Conservation (phyloP, 495 filamentous ascomycete genomes). For the Lentithecium fluviatile region DNA sequence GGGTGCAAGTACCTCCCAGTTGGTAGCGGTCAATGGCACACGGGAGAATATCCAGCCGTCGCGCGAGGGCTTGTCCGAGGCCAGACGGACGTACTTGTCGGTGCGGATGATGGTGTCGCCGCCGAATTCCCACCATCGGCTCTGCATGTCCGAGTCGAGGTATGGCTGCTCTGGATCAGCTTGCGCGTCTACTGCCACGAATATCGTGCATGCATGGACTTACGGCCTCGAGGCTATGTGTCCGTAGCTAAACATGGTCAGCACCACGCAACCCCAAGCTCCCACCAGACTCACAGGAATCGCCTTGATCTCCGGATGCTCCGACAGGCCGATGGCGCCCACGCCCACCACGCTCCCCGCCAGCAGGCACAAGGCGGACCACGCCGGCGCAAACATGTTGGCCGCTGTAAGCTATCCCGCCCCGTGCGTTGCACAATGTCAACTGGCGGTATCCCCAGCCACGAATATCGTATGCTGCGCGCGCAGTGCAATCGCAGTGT, state of each 20-base stretch:
- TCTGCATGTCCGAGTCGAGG: constrained; percentile 96
- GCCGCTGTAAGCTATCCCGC: too few species aligned
- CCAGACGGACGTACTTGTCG: constrained; percentile 93
- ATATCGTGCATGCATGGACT: constrained; percentile 10
- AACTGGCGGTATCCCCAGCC: too few species aligned
- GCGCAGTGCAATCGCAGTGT: neutral
- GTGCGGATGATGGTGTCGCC: constrained; percentile 91
- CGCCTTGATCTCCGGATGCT: constrained; percentile 53
- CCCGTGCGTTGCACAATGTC: too few species aligned
- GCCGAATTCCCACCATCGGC: constrained; percentile 99
- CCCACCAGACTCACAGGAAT: constrained; percentile 50
- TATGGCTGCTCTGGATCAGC: constrained; percentile 65
- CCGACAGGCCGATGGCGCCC: constrained; percentile 21
- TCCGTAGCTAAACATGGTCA: constrained; percentile 61
- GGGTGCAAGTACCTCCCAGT: constrained; percentile 76
- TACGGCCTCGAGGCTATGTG: constrained; percentile 61
- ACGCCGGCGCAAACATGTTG: constrained; percentile 2
- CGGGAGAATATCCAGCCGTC: constrained; percentile 90
- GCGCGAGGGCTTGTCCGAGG: constrained; percentile 84
- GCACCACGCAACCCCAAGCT: neutral
- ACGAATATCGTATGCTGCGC: neutral
- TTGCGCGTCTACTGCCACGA: neutral
- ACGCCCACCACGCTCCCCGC: constrained; percentile 28
- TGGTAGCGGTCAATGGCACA: constrained; percentile 93
- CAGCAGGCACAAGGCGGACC: constrained; percentile 34